Conservation (phyloP, 306 rosid species). For the Calophaca sinica region DNA sequence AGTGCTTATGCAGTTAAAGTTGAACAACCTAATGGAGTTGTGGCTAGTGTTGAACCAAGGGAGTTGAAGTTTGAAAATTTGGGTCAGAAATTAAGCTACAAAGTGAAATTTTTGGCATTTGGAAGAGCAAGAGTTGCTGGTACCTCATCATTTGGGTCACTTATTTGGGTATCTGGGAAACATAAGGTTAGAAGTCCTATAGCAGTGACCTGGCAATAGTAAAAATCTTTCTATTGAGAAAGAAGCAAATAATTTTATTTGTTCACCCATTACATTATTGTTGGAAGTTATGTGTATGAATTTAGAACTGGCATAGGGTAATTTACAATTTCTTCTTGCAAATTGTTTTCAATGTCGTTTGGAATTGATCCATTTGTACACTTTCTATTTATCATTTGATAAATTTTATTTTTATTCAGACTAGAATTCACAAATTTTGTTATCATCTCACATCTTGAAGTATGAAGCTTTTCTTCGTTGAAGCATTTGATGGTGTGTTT, state of each 20-base stretch:
- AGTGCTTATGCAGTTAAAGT: slow-evolving; percentile 63
- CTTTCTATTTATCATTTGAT: slow-evolving; percentile 15
- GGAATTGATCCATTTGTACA: slow-evolving; percentile 23
- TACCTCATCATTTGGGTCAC: slow-evolving; percentile 62
- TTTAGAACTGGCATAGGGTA: slow-evolving; percentile 2
- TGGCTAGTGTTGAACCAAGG: slow-evolving; percentile 56
- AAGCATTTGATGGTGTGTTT: too few species aligned
- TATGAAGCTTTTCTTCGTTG: too few species aligned
- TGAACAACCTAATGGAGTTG: slow-evolving; percentile 59
- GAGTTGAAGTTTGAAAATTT: slow-evolving; percentile 51
- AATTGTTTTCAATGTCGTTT: slow-evolving; percentile 7
- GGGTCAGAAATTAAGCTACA: slow-evolving; percentile 65
- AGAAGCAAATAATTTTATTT: slow-evolving; percentile 10
- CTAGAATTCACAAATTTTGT: not conserved
- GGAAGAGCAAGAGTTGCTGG: slow-evolving; percentile 38
- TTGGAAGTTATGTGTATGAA: slow-evolving; percentile 17
- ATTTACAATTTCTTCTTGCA: slow-evolving; percentile 3
- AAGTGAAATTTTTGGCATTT: slow-evolving; percentile 53
- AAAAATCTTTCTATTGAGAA: not conserved
- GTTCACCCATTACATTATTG: slow-evolving; percentile 20
- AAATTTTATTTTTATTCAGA: not conserved
- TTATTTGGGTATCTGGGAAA: slow-evolving; percentile 57
- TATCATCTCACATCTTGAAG: not conserved
- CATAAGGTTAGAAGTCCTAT: slow-evolving; percentile 72
- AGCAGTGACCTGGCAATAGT: slow-evolving; percentile 66